Percentiles rank a stretch among this genome's conserved stretches.
phyloP scores from a whole-genome alignment of 768 basidiomycete species.

The Mycena olivaceomarginata region DNA sequence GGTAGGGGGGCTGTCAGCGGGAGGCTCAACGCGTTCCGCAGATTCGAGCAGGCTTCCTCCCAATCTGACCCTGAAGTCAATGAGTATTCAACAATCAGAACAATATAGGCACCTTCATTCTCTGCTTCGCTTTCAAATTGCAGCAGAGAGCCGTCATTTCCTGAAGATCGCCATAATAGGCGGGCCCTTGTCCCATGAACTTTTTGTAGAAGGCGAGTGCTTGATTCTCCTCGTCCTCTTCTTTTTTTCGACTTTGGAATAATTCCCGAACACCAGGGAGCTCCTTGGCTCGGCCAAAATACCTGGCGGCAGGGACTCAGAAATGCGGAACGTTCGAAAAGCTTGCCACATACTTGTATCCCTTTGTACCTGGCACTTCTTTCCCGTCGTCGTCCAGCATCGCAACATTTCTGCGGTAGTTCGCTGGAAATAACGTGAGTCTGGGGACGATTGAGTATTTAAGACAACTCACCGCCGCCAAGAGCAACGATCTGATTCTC shows the following conservation, averaged over 20 bases:
- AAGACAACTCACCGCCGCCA: slow-evolving; percentile 71
- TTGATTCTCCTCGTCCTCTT: slow-evolving; percentile 92
- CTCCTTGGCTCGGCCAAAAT: slow-evolving; percentile 98
- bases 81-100: not conserved
- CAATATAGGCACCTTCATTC: slow-evolving; percentile 74
- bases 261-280: slow-evolving; percentile 96
- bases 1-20: slow-evolving; percentile 65
- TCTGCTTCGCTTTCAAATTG: slow-evolving; percentile 84
- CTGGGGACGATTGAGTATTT: not conserved
- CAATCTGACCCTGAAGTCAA: slow-evolving; percentile 67
- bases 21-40: slow-evolving; percentile 73
- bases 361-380: slow-evolving; percentile 97
- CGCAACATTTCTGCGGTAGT: slow-evolving; percentile 94
- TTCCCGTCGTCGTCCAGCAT: slow-evolving; percentile 97
- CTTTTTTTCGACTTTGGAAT: slow-evolving; percentile 89
- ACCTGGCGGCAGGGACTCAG: slow-evolving; percentile 66
- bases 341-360: slow-evolving; percentile 88
- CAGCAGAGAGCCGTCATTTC: slow-evolving; percentile 82
- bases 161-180: slow-evolving; percentile 94
- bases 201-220: slow-evolving; percentile 88
- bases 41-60: slow-evolving; percentile 74
- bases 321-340: slow-evolving; percentile 1
- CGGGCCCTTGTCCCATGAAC: slow-evolving; percentile 91
- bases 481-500: slow-evolving; percentile 97
- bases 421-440: slow-evolving; percentile 67